Conservation (phyloP, 768 basidiomycete genomes). For the Auriculariales sp. region DNA sequence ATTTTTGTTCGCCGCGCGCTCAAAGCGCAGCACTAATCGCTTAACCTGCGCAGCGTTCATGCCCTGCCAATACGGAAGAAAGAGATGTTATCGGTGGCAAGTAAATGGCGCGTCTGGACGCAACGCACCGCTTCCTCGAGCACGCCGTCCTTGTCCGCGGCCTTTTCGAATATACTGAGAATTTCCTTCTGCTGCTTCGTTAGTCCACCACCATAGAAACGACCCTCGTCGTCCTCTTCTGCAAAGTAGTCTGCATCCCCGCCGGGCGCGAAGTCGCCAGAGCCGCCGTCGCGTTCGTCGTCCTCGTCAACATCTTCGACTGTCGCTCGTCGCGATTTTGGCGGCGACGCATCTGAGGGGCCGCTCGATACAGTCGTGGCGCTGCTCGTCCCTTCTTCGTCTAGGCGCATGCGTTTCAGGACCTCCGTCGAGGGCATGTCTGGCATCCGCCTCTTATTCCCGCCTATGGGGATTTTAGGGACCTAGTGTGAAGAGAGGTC, state of each 20-base stretch:
- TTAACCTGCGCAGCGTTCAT: constrained; percentile 59
- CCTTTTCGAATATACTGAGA: constrained; percentile 78
- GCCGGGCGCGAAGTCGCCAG: constrained; percentile 58
- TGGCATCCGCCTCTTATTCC: constrained; percentile 60
- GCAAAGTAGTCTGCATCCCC: constrained; percentile 81
- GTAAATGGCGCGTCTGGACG: too few species aligned
- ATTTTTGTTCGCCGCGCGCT: constrained; percentile 86
- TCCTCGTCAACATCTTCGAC: constrained; percentile 25
- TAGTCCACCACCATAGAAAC: constrained; percentile 89
- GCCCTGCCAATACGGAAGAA: constrained; percentile 37
- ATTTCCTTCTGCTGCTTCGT: constrained; percentile 91
- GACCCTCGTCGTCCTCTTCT: constrained; percentile 85
- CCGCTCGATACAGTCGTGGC: neutral
- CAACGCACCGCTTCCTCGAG: constrained; percentile 44
- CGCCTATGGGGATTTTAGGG: constrained; percentile 48
- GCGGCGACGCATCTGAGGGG: neutral
- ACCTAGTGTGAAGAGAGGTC: constrained; percentile 31
- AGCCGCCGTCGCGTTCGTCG: constrained; percentile 16
- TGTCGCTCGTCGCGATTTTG: constrained; percentile 1
- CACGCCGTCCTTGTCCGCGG: constrained; percentile 42
- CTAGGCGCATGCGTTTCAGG: constrained; percentile 64
- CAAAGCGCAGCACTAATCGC: constrained; percentile 63
- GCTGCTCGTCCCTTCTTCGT: constrained; percentile 16
- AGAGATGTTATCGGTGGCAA: constrained; percentile 3
- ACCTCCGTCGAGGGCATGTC: constrained; percentile 69